Conservation (phyloP, 2,329 filamentous ascomycete genomes). For the Plectosphaerella plurivora region DNA sequence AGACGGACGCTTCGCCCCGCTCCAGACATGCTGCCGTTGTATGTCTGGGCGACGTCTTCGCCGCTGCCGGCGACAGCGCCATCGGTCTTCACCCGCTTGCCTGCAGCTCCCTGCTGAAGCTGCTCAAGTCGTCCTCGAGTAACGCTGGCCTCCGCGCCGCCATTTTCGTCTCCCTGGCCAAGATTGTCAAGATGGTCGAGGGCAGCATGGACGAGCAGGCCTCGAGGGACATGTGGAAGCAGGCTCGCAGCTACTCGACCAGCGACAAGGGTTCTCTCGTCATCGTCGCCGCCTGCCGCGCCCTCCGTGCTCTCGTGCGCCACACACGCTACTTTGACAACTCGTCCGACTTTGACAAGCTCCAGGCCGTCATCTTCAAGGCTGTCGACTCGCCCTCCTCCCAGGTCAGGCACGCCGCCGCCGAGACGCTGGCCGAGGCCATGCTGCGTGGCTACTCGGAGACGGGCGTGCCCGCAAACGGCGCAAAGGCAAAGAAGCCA, state of each 20-base stretch:
- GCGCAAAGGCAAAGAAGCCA: slow-evolving; percentile 56
- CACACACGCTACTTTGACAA: slow-evolving; percentile 82
- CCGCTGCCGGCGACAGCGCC: slow-evolving; percentile 88
- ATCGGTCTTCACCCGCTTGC: slow-evolving; percentile 76
- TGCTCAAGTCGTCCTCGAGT: slow-evolving; percentile 72
- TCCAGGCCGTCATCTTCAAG: slow-evolving; percentile 81
- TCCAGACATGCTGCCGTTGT: slow-evolving; percentile 83
- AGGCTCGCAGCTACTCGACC: slow-evolving; percentile 69
- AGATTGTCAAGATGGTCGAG: slow-evolving; percentile 71
- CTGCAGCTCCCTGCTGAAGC: slow-evolving; percentile 67
- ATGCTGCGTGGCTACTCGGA: slow-evolving; percentile 78
- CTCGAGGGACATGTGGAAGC: slow-evolving; percentile 92
- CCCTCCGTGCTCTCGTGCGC: slow-evolving; percentile 68
- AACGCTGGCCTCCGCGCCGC: slow-evolving; percentile 80
- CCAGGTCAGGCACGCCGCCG: slow-evolving; percentile 78
- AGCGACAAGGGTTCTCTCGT: slow-evolving; percentile 81
- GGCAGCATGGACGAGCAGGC: slow-evolving; percentile 76
- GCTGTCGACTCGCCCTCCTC: slow-evolving; percentile 73
- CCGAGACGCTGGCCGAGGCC: slow-evolving; percentile 77
- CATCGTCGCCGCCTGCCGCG: slow-evolving; percentile 73
- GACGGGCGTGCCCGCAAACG: slow-evolving; percentile 40
- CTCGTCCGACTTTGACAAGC: slow-evolving; percentile 81
- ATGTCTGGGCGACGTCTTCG: slow-evolving; percentile 85
- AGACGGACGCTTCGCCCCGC: slow-evolving; percentile 69
- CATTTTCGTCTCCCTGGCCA: slow-evolving; percentile 69